Percentiles rank a stretch among this genome's conserved stretches.
phyloP scores from a whole-genome alignment of 2,329 filamentous ascomycete genomes.

The Waltergamsia citrina region DNA sequence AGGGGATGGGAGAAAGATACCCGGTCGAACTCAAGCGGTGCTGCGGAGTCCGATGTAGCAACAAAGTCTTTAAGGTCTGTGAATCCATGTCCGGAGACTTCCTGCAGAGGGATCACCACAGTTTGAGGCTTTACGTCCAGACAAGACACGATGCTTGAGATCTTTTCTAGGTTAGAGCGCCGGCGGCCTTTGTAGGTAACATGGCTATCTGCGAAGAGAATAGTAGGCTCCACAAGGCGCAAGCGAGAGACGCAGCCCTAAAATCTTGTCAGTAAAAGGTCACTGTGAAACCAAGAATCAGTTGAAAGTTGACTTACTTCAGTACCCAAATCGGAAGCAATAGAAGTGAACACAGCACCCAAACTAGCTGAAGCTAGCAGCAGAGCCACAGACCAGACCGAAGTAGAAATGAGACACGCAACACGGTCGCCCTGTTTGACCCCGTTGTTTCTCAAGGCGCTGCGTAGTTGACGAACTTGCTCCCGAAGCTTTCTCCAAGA shows the following conservation, averaged over 20 bases:
- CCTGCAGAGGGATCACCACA: neutral
- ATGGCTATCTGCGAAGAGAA: constrained; percentile 2
- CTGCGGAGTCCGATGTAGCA: neutral
- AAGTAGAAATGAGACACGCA: constrained; percentile 1
- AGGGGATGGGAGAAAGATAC: neutral
- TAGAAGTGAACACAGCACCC: constrained; percentile 3
- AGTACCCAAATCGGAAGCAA: constrained; percentile 1
- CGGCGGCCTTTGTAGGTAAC: neutral
- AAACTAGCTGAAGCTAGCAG: neutral
- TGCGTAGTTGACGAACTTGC: neutral
- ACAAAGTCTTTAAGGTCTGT: neutral
- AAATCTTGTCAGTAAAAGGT: too few relatives aligned
- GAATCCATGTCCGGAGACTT: neutral
- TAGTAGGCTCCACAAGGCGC: neutral
- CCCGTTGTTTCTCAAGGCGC: constrained; percentile 1
- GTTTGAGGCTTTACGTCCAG: neutral
- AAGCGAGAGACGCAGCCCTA: constrained; percentile 2
- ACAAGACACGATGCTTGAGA: neutral
- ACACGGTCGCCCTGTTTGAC: constrained; percentile 1
- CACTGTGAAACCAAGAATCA: too few relatives aligned
- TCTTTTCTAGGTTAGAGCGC: neutral
- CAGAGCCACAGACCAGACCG: constrained; percentile 1
- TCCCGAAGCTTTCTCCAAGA: constrained; percentile 1
- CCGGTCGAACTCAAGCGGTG: neutral
- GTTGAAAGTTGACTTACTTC: too few relatives aligned